Percentiles rank a stretch among this genome's conserved stretches.
phyloP scores from a whole-genome alignment of 2,329 filamentous ascomycete species.

The Immersiporthe knoxdaviesiana region DNA sequence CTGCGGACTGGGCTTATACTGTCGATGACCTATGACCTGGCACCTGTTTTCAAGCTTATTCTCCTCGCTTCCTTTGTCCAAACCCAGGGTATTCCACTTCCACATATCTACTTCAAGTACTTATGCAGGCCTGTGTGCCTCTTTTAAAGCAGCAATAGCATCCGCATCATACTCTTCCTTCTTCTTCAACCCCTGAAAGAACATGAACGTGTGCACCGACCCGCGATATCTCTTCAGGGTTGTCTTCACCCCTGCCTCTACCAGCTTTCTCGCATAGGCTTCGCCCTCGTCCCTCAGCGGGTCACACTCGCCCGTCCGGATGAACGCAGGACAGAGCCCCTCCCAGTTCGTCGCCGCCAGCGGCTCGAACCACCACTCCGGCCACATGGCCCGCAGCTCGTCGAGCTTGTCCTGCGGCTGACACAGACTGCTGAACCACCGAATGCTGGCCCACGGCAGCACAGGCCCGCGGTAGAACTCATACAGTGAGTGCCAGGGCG shows the following conservation, averaged over 20 bases:
- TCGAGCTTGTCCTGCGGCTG: constrained; percentile 36
- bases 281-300: constrained; percentile 46
- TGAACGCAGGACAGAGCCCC: constrained; percentile 40
- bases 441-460: constrained; percentile 41
- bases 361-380: constrained; percentile 42
- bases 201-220: constrained; percentile 46
- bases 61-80: too few relatives aligned
- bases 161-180: constrained; percentile 42
- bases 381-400: constrained; percentile 36
- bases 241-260: constrained; percentile 42
- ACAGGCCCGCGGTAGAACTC: constrained; percentile 41
- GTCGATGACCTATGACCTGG: constrained; percentile 10
- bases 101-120: too few relatives aligned
- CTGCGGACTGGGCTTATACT: constrained; percentile 17
- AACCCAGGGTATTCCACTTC: too few relatives aligned
- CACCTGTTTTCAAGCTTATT: too few relatives aligned
- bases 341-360: constrained; percentile 39
- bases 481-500: constrained; percentile 41
- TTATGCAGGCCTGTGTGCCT: constrained; percentile 35
- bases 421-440: constrained; percentile 38
- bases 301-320: constrained; percentile 42
- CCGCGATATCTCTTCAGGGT: constrained; percentile 43
- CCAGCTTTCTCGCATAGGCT: constrained; percentile 43
- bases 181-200: constrained; percentile 32
- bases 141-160: constrained; percentile 37